Evolutionary conservation across 2,329 filamentous ascomycete genomes (phyloP), one percentile per base, ranked within the genome.

Genomic region (Sporothrix pseudoabietina): DNA sequence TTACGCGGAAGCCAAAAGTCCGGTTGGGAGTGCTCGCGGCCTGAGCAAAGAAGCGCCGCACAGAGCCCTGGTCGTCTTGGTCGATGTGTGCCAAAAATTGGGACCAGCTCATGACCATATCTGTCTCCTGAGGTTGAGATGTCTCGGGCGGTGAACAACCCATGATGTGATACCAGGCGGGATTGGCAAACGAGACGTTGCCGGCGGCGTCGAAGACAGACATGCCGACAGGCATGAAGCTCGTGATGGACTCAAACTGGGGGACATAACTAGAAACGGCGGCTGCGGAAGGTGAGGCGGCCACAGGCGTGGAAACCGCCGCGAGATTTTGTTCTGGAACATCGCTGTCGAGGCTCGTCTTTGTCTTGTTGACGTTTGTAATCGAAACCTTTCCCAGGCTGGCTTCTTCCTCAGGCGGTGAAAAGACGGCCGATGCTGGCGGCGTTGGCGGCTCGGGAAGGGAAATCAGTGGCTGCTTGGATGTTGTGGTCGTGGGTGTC

Each of bases 141-240:
- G 39, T n/a, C 12, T 26, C 54, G 3, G 63, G 63, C 14, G 77
- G 76, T 35, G 83, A 79, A 65, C 83, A 82, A 0, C 85, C 85
- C 0, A 85, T 87, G 49, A 88, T 86, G 54, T 83, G 82, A 76
- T 86, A 84, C 83, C 85, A 94, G 9, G 90, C 88, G 69, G 92
- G 87, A 77, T 94, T 94, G 74, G 90, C 91, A 78, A 91, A 93
- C 0, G 86, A 88, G 73, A 94, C 87, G 54, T 87, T 86, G 14
- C 91, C 91, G 68, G 86, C 83, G 1, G 85, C 84, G 77, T 92
- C 87, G 12, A 90, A 88, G 74, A 94, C 91, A 77, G 90, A 92
- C 82, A 94, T 90, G 22, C 91, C 92, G 0, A 92, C 89, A 0
- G 92, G 92, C 1, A 92, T 89, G 70, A 93, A 90, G 77, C 93